Conservation (phyloP, 129 eudicot species). For the Arctium lappa region DNA sequence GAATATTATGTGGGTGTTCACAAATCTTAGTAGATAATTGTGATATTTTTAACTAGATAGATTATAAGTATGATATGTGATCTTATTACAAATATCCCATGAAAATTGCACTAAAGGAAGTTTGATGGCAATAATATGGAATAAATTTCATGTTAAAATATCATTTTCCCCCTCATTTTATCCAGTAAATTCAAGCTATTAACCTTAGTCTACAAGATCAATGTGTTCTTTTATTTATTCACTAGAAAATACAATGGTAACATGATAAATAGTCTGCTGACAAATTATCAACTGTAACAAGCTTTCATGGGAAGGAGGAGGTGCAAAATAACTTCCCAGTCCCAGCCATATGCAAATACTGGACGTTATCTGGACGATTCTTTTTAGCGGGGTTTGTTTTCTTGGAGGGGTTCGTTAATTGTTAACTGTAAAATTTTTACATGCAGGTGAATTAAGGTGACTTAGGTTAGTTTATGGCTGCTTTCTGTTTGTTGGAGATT, state of each 20-base stretch:
- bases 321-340: neutral
- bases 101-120: neutral
- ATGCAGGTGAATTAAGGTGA: neutral
- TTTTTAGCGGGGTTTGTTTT: neutral
- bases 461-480: neutral
- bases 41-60: neutral
- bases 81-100: neutral
- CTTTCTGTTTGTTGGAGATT: neutral
- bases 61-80: neutral
- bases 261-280: neutral
- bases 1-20: neutral
- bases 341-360: neutral
- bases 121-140: neutral
- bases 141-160: neutral
- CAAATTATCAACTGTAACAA: neutral
- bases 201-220: neutral
- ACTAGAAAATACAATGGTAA: neutral
- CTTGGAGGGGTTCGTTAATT: neutral
- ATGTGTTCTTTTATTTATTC: neutral
- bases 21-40: neutral
- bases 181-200: neutral
- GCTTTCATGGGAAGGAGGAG: neutral
- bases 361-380: neutral
- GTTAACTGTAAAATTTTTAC: neutral
- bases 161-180: neutral